These are phyloP conservation scores for Colletotrichum tropicicola DNA, from an alignment of 2,329 filamentous ascomycete species.

Conservation along the genomic window DNA sequence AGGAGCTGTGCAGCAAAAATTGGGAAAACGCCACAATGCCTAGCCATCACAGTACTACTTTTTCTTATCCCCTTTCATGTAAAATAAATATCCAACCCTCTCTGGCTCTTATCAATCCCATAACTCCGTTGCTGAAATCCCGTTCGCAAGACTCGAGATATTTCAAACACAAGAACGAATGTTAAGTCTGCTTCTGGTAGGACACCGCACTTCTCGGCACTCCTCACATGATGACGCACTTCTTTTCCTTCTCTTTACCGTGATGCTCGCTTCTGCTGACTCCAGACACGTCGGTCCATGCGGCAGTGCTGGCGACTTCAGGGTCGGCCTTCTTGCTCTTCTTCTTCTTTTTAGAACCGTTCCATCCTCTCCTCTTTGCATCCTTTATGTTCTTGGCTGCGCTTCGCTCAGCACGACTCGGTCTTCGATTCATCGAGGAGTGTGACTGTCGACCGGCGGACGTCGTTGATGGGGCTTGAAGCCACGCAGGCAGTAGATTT, in stretches of 20 bases:
- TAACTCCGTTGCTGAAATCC: constrained; percentile 22
- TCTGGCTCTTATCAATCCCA: neutral
- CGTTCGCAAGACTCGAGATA: neutral
- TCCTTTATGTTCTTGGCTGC: constrained; percentile 71
- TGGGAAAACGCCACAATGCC: neutral
- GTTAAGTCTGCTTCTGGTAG: neutral
- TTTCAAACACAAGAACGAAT: neutral
- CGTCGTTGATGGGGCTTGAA: constrained; percentile 42
- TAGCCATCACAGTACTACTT: neutral
- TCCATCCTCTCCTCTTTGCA: constrained; percentile 67
- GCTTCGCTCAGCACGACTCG: constrained; percentile 66
- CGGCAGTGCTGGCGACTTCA: constrained; percentile 54
- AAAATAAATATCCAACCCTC: neutral
- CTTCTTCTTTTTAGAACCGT: constrained; percentile 47
- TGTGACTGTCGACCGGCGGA: constrained; percentile 46
- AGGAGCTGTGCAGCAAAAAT: neutral
- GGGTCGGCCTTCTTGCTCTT: constrained; percentile 46
- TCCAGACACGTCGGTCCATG: constrained; percentile 62
- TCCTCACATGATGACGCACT: constrained; percentile 62
- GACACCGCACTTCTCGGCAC: neutral
- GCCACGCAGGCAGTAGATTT: constrained; percentile 42
- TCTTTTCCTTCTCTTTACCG: constrained; percentile 53
- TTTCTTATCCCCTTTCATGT: neutral
- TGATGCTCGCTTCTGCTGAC: constrained; percentile 34
- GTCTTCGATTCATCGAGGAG: constrained; percentile 54